Evolutionary conservation across 129 eudicot genomes (phyloP), one percentile per base, ranked within the genome.

Genomic region (Lactuca saligna): DNA sequence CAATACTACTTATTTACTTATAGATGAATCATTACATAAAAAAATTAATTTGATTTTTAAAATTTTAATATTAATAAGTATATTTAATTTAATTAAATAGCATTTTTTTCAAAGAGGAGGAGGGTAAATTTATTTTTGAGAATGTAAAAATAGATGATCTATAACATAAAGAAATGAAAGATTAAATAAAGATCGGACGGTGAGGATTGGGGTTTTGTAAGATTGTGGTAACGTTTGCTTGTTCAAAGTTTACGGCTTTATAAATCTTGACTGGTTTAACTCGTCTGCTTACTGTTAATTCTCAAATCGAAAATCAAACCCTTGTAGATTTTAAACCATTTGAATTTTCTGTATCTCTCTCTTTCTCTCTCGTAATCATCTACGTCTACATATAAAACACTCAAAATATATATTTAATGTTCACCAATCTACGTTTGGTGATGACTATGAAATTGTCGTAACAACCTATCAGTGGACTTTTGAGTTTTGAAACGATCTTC

Each of bases 171-270:
- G 4, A 41, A 17, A 68, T 34, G 34, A 10, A 17, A 66, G 9
- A 39, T 39, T 46, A 5, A 29, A 31, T 65, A 5, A 57, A 65
- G 38, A 61, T 61, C 42, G 51, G 59, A 76, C 75, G 75, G 76
- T 76, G 66, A 66, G 65, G 53, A 61, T 69, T 61, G 54, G 31
- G 34, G 68, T 8, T 59, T 58, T 33, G 62, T 44, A 56, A 38
- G 73, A 69, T 17, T 64, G 73, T 55, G 53, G 7, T 60, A 75
- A 75, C 37, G 62, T 61, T 68, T 76, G 81, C 71, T 32, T 39
- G 58, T 76, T 76, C 81, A 69, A 76, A 76, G 65, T 69, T 76
- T 69, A 61, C 81, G 81, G 81, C 70, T 54, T 44, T 58, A 69
- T 62, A 46, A 39, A 69, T 54, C 57, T 75, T 76, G 70, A 75